phyloP scores from a whole-genome alignment of 2,329 filamentous ascomycete genomes.

The Penicillium nordicum region DNA sequence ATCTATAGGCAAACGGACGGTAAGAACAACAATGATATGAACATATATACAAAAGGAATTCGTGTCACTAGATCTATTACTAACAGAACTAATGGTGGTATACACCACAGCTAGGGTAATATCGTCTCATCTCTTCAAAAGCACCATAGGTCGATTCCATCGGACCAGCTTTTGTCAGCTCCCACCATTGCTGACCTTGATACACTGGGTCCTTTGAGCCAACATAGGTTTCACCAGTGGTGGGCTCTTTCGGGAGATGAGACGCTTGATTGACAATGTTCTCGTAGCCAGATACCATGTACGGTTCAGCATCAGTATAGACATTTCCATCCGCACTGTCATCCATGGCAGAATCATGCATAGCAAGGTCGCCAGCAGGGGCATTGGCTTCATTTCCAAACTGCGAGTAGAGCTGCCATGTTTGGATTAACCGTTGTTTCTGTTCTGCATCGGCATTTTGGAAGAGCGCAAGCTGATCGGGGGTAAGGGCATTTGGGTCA shows the following conservation, averaged over 20 bases:
- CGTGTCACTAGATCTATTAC: not conserved
- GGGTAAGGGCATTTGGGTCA: constrained; percentile 65
- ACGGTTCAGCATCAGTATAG: constrained; percentile 70
- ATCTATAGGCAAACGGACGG: not conserved
- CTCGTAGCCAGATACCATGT: constrained; percentile 80
- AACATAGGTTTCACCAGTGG: constrained; percentile 34
- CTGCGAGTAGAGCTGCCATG: constrained; percentile 74
- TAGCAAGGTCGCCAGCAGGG: constrained; percentile 6
- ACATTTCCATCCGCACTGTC: constrained; percentile 25
- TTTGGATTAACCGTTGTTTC: constrained; percentile 70
- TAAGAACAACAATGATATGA: not conserved
- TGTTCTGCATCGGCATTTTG: constrained; percentile 69
- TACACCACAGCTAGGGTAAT: constrained; percentile 19
- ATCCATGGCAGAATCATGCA: constrained; percentile 24
- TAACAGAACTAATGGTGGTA: not conserved
- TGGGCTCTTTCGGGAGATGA: constrained; percentile 31
- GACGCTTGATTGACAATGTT: constrained; percentile 63
- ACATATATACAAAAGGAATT: not conserved
- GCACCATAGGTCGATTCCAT: constrained; percentile 41
- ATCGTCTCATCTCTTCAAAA: constrained; percentile 34
- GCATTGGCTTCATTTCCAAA: not conserved
- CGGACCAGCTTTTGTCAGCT: constrained; percentile 25
- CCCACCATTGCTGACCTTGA: constrained; percentile 40
- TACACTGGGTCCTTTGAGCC: constrained; percentile 43
- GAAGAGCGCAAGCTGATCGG: constrained; percentile 75